These are phyloP conservation scores for Paracorniculantispora psalliotae DNA, from an alignment of 2,329 filamentous ascomycete species.

Conservation along the genomic window DNA sequence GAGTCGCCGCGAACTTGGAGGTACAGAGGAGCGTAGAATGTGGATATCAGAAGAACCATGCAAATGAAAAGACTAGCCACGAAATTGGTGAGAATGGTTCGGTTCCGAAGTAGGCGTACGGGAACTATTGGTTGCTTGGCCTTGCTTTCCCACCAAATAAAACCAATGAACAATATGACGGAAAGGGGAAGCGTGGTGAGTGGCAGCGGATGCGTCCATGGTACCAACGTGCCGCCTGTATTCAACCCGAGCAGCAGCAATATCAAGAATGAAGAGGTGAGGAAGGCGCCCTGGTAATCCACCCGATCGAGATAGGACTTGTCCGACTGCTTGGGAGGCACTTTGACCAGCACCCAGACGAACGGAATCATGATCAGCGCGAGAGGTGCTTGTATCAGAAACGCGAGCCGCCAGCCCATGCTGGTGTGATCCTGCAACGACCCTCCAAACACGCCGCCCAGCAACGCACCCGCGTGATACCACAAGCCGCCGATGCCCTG, in stretches of 20 bases:
- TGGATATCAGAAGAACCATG: constrained; percentile 65
- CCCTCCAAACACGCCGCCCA: neutral
- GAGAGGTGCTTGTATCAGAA: neutral
- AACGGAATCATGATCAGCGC: neutral
- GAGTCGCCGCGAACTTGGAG: constrained; percentile 70
- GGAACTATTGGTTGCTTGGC: constrained; percentile 77
- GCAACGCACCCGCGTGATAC: neutral
- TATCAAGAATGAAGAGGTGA: constrained; percentile 62
- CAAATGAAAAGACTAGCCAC: constrained; percentile 71
- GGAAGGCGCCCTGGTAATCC: constrained; percentile 69
- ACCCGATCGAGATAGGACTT: constrained; percentile 68
- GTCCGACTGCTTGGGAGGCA: constrained; percentile 68
- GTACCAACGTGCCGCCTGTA: constrained; percentile 74
- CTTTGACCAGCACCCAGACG: constrained; percentile 61
- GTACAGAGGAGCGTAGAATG: constrained; percentile 81
- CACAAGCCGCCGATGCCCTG: neutral
- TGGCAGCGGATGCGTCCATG: constrained; percentile 77
- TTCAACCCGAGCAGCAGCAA: constrained; percentile 73
- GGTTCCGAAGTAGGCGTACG: constrained; percentile 67
- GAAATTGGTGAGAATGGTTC: constrained; percentile 71
- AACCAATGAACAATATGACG: constrained; percentile 53
- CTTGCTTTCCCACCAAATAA: constrained; percentile 67
- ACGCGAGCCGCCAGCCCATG: neutral
- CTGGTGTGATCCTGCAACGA: neutral
- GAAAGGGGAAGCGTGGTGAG: constrained; percentile 65